A percentile compares a stretch with the other conserved stretches of the same genome.
Evolutionary conservation across 495 filamentous ascomycete species (phyloP).

Genomic region (Letharia columbiana): DNA sequence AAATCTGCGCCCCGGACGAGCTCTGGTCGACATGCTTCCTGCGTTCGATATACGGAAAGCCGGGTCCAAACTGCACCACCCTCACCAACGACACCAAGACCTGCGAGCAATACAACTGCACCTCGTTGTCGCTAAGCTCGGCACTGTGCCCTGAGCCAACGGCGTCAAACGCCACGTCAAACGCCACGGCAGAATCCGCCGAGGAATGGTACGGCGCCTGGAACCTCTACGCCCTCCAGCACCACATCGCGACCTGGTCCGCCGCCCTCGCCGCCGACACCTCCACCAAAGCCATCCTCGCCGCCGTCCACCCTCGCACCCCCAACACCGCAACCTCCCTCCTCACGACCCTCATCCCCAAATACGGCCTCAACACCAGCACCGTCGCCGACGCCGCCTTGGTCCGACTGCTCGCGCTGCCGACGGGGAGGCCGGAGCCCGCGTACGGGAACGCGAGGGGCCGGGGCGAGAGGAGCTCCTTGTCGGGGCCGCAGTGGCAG

Average conservation of each 20-base stretch:
- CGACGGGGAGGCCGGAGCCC: background rate
- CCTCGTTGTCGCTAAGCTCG: conserved; percentile 8
- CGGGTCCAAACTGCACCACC: conserved; percentile 12
- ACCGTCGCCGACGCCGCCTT: conserved; percentile 32
- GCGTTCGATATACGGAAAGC: background rate
- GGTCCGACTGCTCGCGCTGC: background rate
- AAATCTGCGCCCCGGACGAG: conserved; percentile 17
- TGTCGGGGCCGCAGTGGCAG: conserved; percentile 1
- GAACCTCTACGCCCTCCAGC: conserved; percentile 17
- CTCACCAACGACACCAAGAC: background rate
- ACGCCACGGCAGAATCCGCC: background rate
- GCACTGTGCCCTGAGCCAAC: conserved; percentile 6
- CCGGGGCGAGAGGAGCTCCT: background rate
- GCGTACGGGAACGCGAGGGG: background rate
- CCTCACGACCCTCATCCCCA: conserved; percentile 30
- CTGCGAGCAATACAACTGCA: conserved; percentile 17
- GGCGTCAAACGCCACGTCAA: background rate
- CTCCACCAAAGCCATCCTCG: conserved; percentile 11
- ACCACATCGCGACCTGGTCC: conserved; percentile 17
- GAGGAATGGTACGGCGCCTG: conserved; percentile 14
- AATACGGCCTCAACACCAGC: conserved; percentile 38
- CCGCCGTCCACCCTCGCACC: background rate
- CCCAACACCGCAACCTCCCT: conserved; percentile 29
- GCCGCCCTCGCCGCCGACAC: conserved; percentile 9
- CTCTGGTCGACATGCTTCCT: conserved; percentile 20